Base-by-base conservation (phyloP, 306 rosid genomes). In the Vigna reflexopilosa region DNA sequence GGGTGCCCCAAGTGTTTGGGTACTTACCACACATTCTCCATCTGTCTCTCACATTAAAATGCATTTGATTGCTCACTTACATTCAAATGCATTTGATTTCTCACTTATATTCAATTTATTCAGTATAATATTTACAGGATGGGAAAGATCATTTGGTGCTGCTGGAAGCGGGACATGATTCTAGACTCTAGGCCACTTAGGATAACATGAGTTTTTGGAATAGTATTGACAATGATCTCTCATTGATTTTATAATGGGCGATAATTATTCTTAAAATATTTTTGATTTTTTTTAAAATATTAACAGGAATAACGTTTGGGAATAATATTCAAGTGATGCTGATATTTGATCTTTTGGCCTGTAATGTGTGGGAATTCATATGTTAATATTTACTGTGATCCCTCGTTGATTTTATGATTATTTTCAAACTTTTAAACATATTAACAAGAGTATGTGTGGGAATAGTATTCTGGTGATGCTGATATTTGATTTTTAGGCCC, bases 81-180 rank as follows among this genome's bases (percentile, higher is more conserved):
- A 56, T 20, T 68, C 45, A 56, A 40, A 49, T 48, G 59, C 45
- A 44, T 45, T 68, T 17, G 32, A 19, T 77, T 55, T 45, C 61
- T 47, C 50, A 75, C 62, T 32, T 77, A 19, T 19, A 45, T 44
- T 48, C 40, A 68, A 68, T 45, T 56, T 77, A 55, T 68, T 77
- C 15, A 56, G 50, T 26, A 28, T 45, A 57, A 13, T 45, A 44
- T 57, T 56, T 47, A 56, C 14, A 12, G 47, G 61, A 77, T 13
- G 57, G 75, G 67, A 7, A 68, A 28, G 4, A 78, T 69, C 50
- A 47, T 48, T 30, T 69, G 61, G 76, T 69, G 70, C 24, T 56
- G 45, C 70, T 57, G 13, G 56, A 69, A 45, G 6, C 38, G 38
- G 14, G 7, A 45, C 47, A 64, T 64, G 65, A 79, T 70, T 62